These are phyloP conservation scores for Ceratobasidium sp. DNA, from an alignment of 1,284 basidiomycete genomes.

Conservation along the genomic window DNA sequence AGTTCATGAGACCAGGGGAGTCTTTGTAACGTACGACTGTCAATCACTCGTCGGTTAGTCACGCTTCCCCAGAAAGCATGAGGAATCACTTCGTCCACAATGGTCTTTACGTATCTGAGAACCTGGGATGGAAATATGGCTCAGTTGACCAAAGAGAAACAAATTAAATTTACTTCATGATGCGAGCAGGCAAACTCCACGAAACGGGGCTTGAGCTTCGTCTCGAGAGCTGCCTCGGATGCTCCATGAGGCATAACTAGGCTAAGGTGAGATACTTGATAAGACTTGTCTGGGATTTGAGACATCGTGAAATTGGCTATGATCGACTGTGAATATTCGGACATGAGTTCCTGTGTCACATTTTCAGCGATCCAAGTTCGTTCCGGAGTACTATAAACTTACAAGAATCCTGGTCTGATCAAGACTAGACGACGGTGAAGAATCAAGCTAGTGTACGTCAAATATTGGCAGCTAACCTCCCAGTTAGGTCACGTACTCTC, in stretches of 20 bases:
- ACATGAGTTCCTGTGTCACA: slow-evolving; percentile 68
- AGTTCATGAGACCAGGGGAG: neutral
- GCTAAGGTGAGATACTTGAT: slow-evolving; percentile 48
- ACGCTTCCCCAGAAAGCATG: slow-evolving; percentile 78
- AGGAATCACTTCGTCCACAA: slow-evolving; percentile 77
- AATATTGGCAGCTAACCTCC: slow-evolving; percentile 55
- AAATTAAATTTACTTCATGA: slow-evolving; percentile 59
- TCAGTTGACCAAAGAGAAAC: neutral
- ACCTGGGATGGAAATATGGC: neutral
- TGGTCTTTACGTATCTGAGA: slow-evolving; percentile 66
- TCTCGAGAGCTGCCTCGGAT: slow-evolving; percentile 59
- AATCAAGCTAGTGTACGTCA: slow-evolving; percentile 18
- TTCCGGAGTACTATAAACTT: neutral
- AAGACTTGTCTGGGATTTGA: slow-evolving; percentile 33
- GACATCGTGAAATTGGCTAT: slow-evolving; percentile 54
- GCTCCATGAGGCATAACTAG: slow-evolving; percentile 51
- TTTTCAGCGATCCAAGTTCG: neutral
- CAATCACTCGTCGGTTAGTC: slow-evolving; percentile 69
- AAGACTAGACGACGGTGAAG: slow-evolving; percentile 25
- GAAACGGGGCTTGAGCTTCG: slow-evolving; percentile 74
- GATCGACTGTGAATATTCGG: slow-evolving; percentile 64
- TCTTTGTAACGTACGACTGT: slow-evolving; percentile 60
- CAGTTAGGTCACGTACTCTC: slow-evolving; percentile 63
- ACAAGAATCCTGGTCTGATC: slow-evolving; percentile 25
- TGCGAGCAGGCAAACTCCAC: slow-evolving; percentile 74